These are phyloP conservation scores for Obelidium mucronatum DNA, from an alignment of 192 early-diverging fungal genomes.

Conservation along the genomic window DNA sequence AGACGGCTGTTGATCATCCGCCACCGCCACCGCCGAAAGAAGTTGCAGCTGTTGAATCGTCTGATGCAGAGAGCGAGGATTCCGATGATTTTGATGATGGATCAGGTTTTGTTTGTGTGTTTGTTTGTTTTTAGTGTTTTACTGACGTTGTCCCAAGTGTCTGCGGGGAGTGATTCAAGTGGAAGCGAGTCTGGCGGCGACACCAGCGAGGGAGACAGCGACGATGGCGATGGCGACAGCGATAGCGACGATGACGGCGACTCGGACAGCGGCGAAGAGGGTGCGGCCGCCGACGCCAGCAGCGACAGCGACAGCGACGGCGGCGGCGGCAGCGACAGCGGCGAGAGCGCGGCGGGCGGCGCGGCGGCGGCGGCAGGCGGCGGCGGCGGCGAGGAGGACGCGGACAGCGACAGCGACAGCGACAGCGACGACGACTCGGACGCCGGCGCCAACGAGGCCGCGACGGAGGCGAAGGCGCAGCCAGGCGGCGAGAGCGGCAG, in stretches of 20 bases:
- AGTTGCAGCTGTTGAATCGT: not conserved
- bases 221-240: not conserved
- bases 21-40: not conserved
- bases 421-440: not conserved
- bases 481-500: not conserved
- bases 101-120: too few relatives aligned
- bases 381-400: not conserved
- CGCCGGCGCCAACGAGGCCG: not conserved
- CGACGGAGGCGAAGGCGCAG: not conserved
- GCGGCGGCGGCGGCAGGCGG: not conserved
- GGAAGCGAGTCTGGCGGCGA: too few relatives aligned
- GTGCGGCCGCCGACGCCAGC: not conserved
- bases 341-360: not conserved
- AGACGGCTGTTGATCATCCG: not conserved
- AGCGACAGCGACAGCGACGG: not conserved
- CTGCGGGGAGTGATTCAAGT: too few relatives aligned
- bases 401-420: not conserved
- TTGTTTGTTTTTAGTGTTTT: too few relatives aligned
- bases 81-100: too few relatives aligned
- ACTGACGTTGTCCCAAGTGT: too few relatives aligned
- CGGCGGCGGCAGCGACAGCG: not conserved
- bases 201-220: not conserved
- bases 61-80: too few relatives aligned
- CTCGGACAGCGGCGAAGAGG: constrained; percentile 9
- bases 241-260: constrained; percentile 6